Conservation (phyloP, 352 stramenopile genomes). For the Pythium rhizo-oryzae region DNA sequence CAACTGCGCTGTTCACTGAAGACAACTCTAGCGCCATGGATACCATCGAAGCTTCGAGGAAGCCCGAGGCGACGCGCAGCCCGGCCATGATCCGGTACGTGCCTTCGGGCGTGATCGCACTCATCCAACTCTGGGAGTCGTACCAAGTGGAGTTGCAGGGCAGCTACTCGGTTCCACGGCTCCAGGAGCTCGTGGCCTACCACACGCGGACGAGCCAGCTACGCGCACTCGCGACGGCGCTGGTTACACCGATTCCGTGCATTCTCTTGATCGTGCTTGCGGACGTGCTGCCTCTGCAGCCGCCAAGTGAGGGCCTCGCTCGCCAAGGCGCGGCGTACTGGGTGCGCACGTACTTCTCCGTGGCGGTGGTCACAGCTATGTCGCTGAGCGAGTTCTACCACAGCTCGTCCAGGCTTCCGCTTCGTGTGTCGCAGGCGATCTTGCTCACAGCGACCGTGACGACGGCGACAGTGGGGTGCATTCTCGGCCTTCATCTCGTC, state of each 20-base stretch:
- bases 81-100: neutral
- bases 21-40: too few species aligned
- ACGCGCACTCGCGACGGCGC: neutral
- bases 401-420: neutral
- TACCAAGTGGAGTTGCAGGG: too few species aligned
- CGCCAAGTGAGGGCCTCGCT: neutral
- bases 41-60: too few species aligned
- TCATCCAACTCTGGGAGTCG: neutral
- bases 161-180: neutral
- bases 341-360: neutral
- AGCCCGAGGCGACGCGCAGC: too few species aligned
- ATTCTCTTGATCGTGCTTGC: neutral
- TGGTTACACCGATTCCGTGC: constrained; percentile 3
- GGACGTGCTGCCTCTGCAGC: constrained; percentile 6
- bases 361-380: neutral
- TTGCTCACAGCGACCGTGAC: neutral
- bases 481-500: neutral
- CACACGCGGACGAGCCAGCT: neutral
- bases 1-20: too few species aligned
- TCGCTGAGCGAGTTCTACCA: constrained; percentile 7
- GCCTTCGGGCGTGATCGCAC: neutral
- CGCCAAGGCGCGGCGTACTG: constrained; percentile 7
- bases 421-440: neutral
- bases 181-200: neutral
- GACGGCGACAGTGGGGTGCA: neutral